Base-by-base conservation (phyloP, 83 land plant species). In the Picea abies region DNA sequence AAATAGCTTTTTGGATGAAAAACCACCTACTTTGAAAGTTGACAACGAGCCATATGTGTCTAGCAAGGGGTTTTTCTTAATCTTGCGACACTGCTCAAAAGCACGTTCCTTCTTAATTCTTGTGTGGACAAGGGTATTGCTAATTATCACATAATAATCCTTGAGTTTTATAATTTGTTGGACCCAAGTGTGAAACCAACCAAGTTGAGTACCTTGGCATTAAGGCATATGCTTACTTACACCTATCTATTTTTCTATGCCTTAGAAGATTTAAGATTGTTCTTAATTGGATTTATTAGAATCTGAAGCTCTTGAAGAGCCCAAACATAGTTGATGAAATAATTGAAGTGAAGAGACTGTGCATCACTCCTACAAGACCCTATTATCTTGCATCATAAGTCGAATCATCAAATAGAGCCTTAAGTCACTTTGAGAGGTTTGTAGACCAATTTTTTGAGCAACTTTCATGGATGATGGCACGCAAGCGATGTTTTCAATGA, bases 301-400 rank as follows among this genome's bases (percentile, higher is more conserved):
- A 91, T 56, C 90, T 88, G 3, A 84, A 83, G 83, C 89, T 86
- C 76, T 7, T 79, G 25, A 85, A 86, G 76, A 65, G 7, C 19
- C 82, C 87, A 17, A 80, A 68, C 63, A n/a, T 82, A 65, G 19
- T 78, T 4, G 90, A 77, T 72, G 88, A 88, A 68, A 76, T 73
- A 82, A 86, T 84, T 2, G 88, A 86, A 79, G 84, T 92, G 0
- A 77, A 92, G 82, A 87, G 95, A 80, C 70, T 96, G 63, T 79
- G 92, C 7, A 87, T 97, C 20, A 97, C 99, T 61, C 99, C 99
- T 11, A 91, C 99, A 5, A 95, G 86, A 86, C 95, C 96, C 4
- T 92, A 95, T 70, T 97, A 98, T 78, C 85, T 87, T 39, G 91
- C 93, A 23, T 96, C 98, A 20, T 95, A 92, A 79, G 87, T 91